Evolutionary conservation across 495 filamentous ascomycete genomes (phyloP), one percentile per base, ranked within the genome.

Genomic region (Daldinia vernicosa): DNA sequence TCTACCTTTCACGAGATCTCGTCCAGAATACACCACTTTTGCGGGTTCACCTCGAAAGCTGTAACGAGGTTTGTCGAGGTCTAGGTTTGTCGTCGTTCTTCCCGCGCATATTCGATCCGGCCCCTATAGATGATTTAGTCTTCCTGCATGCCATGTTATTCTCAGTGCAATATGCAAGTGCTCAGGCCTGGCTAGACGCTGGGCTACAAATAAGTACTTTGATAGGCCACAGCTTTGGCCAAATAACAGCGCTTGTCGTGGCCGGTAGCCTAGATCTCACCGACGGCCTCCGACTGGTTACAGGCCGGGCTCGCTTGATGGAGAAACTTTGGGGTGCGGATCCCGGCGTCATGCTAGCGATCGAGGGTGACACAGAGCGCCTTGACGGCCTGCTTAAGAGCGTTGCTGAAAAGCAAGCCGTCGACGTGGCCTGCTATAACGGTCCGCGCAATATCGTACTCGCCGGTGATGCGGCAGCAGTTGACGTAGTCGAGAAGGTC

Each of bases 181-280:
- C 87, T 1, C 78, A 66, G 59, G 53, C 71, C 6, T 89, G 87
- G 86, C 76, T 88, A 0, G 84, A 84, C 24, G 79, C 70, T 14
- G 85, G 86, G 0, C 61, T 88, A 4, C 24, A 75, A 15, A 71
- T 81, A 0, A 71, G 62, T 2, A 59, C 71, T 0, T 35, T 87
- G 0, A 53, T 89, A 19, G 87, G 86, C 0, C 87, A 89, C 63
- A 85, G 82, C 56, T 84, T 89, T 63, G 87, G 87, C 1, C 75
- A 89, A 67, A 73, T 89, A 0, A 84, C 84, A 6, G 85, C 84
- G 0, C 56, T 89, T 0, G 52, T 35, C 14, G 70, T 80, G 0
- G 65, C 73, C 3, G 77, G 78, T 1, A 62, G 60, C 1, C 67
- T 80, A 0, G 71, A 74, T 8, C 57, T 81, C 4, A 11, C 47